phyloP scores from a whole-genome alignment of 2,329 filamentous ascomycete species.

The Aphanocladium album region DNA sequence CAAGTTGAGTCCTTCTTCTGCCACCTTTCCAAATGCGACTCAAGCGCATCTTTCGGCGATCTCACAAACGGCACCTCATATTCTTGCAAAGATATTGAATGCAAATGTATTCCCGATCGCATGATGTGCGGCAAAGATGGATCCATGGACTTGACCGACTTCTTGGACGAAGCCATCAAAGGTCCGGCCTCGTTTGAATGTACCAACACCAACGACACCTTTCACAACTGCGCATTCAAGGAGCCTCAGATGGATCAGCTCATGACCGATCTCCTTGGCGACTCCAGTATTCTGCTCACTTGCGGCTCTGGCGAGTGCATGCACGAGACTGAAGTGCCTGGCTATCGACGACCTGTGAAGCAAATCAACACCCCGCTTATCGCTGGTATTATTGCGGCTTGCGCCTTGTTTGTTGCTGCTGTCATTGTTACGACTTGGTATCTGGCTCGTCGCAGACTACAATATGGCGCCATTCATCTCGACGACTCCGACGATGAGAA shows the following conservation, averaged over 20 bases:
- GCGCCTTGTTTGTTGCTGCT: constrained; percentile 81
- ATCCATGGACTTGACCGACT: constrained; percentile 88
- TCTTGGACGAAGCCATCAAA: constrained; percentile 74
- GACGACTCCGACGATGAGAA: constrained; percentile 89
- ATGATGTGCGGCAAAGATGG: constrained; percentile 92
- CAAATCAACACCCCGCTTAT: constrained; percentile 61
- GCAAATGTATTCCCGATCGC: constrained; percentile 80
- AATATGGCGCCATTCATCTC: constrained; percentile 69
- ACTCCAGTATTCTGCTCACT: constrained; percentile 76
- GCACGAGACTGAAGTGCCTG: constrained; percentile 86
- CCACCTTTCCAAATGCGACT: constrained; percentile 74
- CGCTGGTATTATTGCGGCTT: constrained; percentile 83
- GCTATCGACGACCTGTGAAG: constrained; percentile 59
- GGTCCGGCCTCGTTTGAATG: constrained; percentile 85
- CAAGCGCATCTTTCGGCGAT: constrained; percentile 62
- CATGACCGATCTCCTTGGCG: constrained; percentile 84
- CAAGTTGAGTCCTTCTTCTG: constrained; percentile 95
- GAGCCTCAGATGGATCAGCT: constrained; percentile 91
- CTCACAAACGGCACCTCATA: constrained; percentile 78
- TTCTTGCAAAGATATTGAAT: constrained; percentile 77
- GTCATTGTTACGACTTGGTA: constrained; percentile 84
- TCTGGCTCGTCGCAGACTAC: constrained; percentile 67
- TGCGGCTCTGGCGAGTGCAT: constrained; percentile 89
- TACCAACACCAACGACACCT: constrained; percentile 56
- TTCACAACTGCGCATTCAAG: constrained; percentile 71